Evolutionary conservation across 1,284 basidiomycete species (phyloP).

Genomic region (Stygiomarasmius scandens): DNA sequence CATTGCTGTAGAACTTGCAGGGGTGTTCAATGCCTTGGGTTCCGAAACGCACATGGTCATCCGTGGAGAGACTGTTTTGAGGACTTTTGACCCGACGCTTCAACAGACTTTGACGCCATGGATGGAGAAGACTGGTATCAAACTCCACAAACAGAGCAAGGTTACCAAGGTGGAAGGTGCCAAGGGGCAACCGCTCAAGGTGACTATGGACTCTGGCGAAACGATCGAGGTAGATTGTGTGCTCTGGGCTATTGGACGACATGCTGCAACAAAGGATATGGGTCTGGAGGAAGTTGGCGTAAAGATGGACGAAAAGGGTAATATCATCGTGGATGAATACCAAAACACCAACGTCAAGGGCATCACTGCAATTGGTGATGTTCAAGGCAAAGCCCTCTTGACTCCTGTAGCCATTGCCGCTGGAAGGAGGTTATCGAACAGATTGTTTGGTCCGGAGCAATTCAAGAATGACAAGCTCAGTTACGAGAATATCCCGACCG

Average conservation of each 20-base stretch:
- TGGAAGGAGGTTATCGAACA: constrained; percentile 85
- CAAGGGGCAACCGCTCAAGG: constrained; percentile 66
- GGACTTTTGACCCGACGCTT: constrained; percentile 90
- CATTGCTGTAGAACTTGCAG: constrained; percentile 94
- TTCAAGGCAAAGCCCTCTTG: constrained; percentile 87
- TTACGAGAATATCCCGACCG: constrained; percentile 91
- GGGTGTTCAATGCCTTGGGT: constrained; percentile 85
- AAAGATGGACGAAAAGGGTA: constrained; percentile 75
- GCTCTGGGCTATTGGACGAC: constrained; percentile 95
- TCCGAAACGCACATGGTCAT: constrained; percentile 93
- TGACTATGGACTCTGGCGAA: constrained; percentile 74
- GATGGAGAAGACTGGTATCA: constrained; percentile 92
- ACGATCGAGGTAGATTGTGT: constrained; percentile 85
- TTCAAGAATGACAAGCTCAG: constrained; percentile 87
- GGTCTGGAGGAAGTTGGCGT: constrained; percentile 83
- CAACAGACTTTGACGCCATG: constrained; percentile 89
- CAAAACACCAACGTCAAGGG: constrained; percentile 80
- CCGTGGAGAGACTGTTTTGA: constrained; percentile 86
- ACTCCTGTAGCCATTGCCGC: constrained; percentile 99
- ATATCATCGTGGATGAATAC: constrained; percentile 90
- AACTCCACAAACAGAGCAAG: constrained; percentile 81
- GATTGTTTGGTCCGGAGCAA: constrained; percentile 85
- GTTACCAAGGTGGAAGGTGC: constrained; percentile 80
- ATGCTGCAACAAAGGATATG: constrained; percentile 78
- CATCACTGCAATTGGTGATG: constrained; percentile 90